A percentile compares a stretch with the other conserved stretches of the same genome.
Conservation (phyloP, 441 rosid genomes). For the Pelargonium fulgidum region DNA sequence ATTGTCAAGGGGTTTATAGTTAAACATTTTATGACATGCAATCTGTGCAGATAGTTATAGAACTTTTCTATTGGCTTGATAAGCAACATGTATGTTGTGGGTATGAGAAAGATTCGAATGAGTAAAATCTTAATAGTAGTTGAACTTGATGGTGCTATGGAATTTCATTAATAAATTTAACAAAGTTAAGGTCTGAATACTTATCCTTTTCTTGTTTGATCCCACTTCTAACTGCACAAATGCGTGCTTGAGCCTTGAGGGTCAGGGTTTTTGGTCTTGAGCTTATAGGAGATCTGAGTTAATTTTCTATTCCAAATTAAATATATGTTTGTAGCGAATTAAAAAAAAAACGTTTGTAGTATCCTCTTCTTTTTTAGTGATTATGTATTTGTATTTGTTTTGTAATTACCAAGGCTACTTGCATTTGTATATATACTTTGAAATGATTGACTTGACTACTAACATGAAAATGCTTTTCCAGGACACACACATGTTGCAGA, state of each 20-base stretch:
- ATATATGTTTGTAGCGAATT: background rate
- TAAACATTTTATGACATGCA: background rate
- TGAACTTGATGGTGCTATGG: background rate
- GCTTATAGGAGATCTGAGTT: background rate
- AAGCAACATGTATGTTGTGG: background rate
- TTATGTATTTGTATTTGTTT: background rate
- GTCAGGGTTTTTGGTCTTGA: background rate
- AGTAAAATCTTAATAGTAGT: background rate
- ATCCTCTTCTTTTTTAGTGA: background rate
- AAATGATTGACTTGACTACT: background rate
- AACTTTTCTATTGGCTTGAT: background rate
- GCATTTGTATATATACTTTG: background rate
- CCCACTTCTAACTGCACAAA: background rate
- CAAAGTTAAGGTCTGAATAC: background rate
- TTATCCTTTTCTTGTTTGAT: background rate
- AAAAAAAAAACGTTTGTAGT: background rate
- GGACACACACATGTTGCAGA: constrained; percentile 50
- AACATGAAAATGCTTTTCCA: constrained; percentile 20
- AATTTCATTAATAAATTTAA: too few species aligned
- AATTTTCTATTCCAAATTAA: background rate
- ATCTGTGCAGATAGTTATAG: background rate
- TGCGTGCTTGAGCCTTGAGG: too few species aligned
- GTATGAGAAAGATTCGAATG: background rate
- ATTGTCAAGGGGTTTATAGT: background rate
- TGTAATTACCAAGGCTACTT: background rate